Evolutionary conservation across 2,329 filamentous ascomycete genomes (phyloP), one percentile per base, ranked within the genome.

Genomic region (Daldinia sp.): DNA sequence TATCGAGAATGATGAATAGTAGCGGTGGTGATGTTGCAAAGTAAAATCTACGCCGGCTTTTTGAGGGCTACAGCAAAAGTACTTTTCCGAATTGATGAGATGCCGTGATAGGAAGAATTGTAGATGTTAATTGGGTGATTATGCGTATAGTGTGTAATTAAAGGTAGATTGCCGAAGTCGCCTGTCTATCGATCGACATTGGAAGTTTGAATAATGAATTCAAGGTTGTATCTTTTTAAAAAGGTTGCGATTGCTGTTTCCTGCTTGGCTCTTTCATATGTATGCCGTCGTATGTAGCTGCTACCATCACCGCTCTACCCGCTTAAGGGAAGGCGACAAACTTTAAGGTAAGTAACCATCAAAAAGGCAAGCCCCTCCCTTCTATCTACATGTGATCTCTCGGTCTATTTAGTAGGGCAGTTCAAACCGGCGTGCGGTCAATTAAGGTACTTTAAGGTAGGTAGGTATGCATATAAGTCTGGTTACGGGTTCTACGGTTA

Each of bases 1-100:
- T 64, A 64, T 62, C 61, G 2, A 19, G 56, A n/a, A 53, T 66
- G 48, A 48, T 30, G 43, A 29, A 48, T 30, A 25, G 17, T 34
- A 17, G 13, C 30, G 25, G 2, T 45, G 34, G 47, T 54, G 30
- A 43, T 60, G 25, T 34, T 50, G 53, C 50, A 58, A 62, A 29
- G 58, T 56, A 60, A 56, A 60, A 58, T 32, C 39, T 58, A 52
- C 58, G 53, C 37, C 52, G 34, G 60, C 45, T 21, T 58, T 59
- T 41, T 56, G 37, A 62, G 64, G 61, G 32, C 56, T 55, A 37
- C 48, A 55, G 17, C 29, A 50, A 19, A 45, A 32, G 23, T 15
- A 21, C 41, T 29, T 30, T 50, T 50, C 39, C 35, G 47, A n/a
- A 50, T 34, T n/a, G 47, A 34, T 50, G 47, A 34, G 37, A 58